Conservation (phyloP, 306 rosid species). For the Vigna hirtella region DNA sequence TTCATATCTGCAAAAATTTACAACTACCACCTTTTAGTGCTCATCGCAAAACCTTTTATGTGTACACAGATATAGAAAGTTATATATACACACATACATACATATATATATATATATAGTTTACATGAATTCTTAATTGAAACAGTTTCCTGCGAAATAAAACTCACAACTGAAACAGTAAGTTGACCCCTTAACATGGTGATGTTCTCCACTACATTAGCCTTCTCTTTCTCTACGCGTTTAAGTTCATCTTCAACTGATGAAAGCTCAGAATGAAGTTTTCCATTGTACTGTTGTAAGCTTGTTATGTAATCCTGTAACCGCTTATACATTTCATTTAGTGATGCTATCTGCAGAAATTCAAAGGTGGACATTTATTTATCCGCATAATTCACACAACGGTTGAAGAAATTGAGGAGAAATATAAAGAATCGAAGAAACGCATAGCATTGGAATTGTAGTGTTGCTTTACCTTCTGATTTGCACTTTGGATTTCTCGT, state of each 20-base stretch:
- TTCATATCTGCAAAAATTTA: slow-evolving; percentile 7
- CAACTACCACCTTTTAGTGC: neutral
- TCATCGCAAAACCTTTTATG: slow-evolving; percentile 3
- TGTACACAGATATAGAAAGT: slow-evolving; percentile 3
- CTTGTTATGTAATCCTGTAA: slow-evolving; percentile 94
- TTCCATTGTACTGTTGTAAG: slow-evolving; percentile 94
- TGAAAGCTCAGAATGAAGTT: slow-evolving; percentile 93
- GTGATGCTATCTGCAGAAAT: slow-evolving; percentile 79
- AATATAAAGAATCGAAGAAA: slow-evolving; percentile 12
- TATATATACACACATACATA: neutral
- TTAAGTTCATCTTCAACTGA: slow-evolving; percentile 88
- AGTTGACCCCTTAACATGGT: slow-evolving; percentile 83
- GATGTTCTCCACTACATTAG: slow-evolving; percentile 69
- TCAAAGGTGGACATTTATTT: slow-evolving; percentile 22
- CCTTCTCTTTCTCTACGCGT: slow-evolving; percentile 88
- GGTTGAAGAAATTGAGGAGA: neutral
- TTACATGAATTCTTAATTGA: slow-evolving; percentile 28
- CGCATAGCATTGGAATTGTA: slow-evolving; percentile 1
- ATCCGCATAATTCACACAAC: neutral
- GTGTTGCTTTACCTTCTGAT: slow-evolving; percentile 76
- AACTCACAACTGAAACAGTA: slow-evolving; percentile 77
- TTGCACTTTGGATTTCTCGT: slow-evolving; percentile 90
- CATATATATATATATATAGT: neutral
- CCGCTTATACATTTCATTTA: slow-evolving; percentile 96
- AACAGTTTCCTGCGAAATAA: slow-evolving; percentile 38